A percentile compares a stretch with the other conserved stretches of the same genome.
Conservation (phyloP, 306 rosid genomes). For the Sicyos edulis region DNA sequence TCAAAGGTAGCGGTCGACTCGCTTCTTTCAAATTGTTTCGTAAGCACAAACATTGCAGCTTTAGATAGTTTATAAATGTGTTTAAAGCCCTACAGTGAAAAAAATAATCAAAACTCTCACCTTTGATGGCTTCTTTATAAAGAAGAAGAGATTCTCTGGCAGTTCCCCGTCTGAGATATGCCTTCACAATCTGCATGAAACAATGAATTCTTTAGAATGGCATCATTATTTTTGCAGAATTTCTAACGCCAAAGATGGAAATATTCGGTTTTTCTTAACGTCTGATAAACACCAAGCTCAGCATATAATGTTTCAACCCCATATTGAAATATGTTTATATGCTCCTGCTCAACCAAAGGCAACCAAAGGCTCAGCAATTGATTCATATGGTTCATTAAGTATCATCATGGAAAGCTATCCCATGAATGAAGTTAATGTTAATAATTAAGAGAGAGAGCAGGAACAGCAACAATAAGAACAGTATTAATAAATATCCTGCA, state of each 20-base stretch:
- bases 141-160: conserved; percentile 65
- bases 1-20: too few species aligned
- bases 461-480: not conserved
- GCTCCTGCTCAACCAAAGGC: not conserved
- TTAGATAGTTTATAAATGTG: not conserved
- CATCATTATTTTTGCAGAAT: not conserved
- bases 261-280: not conserved
- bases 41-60: conserved; percentile 1
- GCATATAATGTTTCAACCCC: not conserved
- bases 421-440: not conserved
- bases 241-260: not conserved
- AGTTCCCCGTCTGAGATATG: conserved; percentile 84
- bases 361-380: not conserved
- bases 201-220: not conserved
- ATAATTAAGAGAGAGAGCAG: not conserved
- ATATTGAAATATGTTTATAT: not conserved
- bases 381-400: not conserved
- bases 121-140: conserved; percentile 64
- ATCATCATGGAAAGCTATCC: not conserved
- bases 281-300: not conserved
- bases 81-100: not conserved
- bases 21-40: too few species aligned
- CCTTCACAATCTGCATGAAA: conserved; percentile 74
- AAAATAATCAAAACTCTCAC: conserved; percentile 29
- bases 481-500: not conserved